Evolutionary conservation across 2,329 filamentous ascomycete species (phyloP), one percentile per base, ranked within the genome.

Genomic region (Colletotrichum euphorbiae): DNA sequence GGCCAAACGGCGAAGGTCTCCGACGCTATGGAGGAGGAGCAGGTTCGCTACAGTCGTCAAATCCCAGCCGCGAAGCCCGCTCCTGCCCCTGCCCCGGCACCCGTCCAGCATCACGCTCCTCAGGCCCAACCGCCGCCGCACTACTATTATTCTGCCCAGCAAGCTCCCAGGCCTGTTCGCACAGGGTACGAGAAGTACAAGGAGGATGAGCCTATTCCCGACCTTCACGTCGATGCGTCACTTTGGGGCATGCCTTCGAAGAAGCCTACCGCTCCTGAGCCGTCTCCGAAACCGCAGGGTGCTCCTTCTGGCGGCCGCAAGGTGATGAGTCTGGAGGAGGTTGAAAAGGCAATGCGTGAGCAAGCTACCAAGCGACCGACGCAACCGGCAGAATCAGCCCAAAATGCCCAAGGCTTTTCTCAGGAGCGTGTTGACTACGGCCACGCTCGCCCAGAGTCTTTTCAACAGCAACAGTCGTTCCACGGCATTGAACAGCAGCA

Each of bases 301-400:
- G 74, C 77, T 71, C 73, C 76, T 28, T 72, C 81, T 52, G 74
- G 74, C 17, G 76, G 85, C 46, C 89, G 90, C 75, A 98, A 94
- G 82, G 91, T 98, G 81, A 90, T 99, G 91, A 98, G 93, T 74
- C 80, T 99, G 75, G 96, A 98, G 77, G 96, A 99, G 81, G 94
- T 99, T 19, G 96, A 99, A 81, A 95, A 95, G 61, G 90, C 93
- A 71, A 94, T 99, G 91, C 89, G 92, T 69, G 85, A 87, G 38
- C 91, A 94, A 72, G 81, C 88, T 36, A 86, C 87, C 73, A 85
- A 85, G 70, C 80, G 21, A 72, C 11, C 77, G 72, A 33, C 70
- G 17, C 75, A 80, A 63, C 76, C 79, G 7, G 71, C 79, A 17
- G 74, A 81, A 38, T 73, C 76, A n/a, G 73, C 69, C 42, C 73